Base-by-base conservation (phyloP, 768 basidiomycete species). In the Tulasnella sp. region DNA sequence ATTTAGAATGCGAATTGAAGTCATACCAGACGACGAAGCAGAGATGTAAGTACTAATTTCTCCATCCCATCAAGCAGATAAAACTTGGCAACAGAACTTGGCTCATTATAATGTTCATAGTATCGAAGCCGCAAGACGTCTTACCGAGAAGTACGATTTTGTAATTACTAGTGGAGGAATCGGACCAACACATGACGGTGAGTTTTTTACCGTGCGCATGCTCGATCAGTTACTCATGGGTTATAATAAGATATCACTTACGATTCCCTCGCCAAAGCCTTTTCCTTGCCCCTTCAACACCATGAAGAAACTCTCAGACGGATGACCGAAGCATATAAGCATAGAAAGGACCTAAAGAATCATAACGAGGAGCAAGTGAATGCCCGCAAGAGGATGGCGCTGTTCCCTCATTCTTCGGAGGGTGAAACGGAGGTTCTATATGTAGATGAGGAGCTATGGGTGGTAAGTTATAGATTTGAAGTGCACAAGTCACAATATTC, bases 141-240 rank as follows among this genome's bases (percentile, higher is more conserved):
- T 98, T 74, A 81, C 83, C 33, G 66, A 71, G 32, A 75, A 74
- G 40, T 92, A 90, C 63, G 92, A 95, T 63, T 80, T 91, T 58
- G 90, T 95, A 25, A 72, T 96, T 47, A 92, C 88, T 0, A 81
- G 79, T 10, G 91, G 92, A 1, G 91, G 92, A 0, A 89, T 95
- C 48, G 89, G 89, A 0, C 86, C 88, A 2, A 92, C 88, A 10
- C 87, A 90, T 60, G 88, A 88, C 60, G 86, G 86, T 84, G 56
- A 50, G 73, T 63, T 16, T 13, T 10, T 33, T 5, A n/a, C 9
- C 45, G n/a, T 28, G 20, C 35, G 48, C n/a, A 16, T 43, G 43
- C 37, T 59, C 41, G 24, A 28, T 7, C 20, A 10, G 8, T 10
- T 7, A 32, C 8, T 25, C 9, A n/a, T 16, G 16, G 12, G 15